Evolutionary conservation across 75 land plant species (phyloP).

Genomic region (Cryptomeria japonica): DNA sequence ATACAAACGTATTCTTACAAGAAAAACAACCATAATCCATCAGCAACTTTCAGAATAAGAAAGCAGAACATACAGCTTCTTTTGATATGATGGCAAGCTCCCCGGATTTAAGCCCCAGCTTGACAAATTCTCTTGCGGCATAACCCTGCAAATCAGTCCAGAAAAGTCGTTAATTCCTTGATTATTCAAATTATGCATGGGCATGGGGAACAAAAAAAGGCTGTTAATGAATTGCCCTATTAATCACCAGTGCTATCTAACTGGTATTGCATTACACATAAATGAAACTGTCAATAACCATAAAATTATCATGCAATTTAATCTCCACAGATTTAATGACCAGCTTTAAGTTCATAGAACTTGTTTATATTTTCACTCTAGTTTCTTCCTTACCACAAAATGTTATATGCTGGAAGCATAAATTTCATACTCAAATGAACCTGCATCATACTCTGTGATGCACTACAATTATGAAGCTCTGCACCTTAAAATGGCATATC

Average conservation of each 20-base stretch:
- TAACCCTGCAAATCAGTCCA: slow-evolving; percentile 63
- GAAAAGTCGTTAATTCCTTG: neutral
- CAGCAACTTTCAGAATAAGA: neutral
- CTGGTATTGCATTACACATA: neutral
- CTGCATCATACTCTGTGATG: neutral
- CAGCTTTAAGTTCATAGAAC: neutral
- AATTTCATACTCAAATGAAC: neutral
- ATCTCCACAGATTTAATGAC: neutral
- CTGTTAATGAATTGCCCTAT: neutral
- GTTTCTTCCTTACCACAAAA: neutral
- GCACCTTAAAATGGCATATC: neutral
- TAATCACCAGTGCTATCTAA: neutral
- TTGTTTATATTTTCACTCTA: neutral
- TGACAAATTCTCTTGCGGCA: slow-evolving; percentile 93
- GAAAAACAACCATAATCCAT: slow-evolving; percentile 1
- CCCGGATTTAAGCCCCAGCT: slow-evolving; percentile 75
- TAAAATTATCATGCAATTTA: neutral
- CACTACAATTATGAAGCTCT: neutral
- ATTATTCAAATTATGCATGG: neutral
- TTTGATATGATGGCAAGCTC: slow-evolving; percentile 95
- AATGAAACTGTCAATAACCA: neutral
- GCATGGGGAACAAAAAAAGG: neutral
- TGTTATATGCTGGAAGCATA: neutral
- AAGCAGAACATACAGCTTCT: slow-evolving; percentile 69
- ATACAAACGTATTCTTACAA: neutral